Conservation (phyloP, 768 basidiomycete species). For the Phylloporus sp. region DNA sequence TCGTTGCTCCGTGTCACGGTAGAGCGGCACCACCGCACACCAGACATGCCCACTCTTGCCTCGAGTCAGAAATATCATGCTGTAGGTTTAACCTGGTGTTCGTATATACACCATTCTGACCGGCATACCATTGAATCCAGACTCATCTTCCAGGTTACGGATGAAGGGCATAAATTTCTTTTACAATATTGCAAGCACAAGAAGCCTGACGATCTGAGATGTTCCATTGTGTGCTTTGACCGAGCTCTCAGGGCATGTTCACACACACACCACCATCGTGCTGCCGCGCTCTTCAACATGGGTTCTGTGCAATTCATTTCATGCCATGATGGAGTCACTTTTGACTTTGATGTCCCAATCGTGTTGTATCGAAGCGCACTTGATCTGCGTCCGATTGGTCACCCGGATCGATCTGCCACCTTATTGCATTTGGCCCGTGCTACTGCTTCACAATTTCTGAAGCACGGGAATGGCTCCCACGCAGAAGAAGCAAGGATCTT, state of each 20-base stretch:
- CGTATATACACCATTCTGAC: neutral
- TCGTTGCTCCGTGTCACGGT: neutral
- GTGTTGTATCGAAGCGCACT: neutral
- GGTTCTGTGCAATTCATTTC: neutral
- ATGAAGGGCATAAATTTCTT: neutral
- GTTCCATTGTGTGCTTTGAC: neutral
- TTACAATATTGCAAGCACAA: neutral
- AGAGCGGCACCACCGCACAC: neutral
- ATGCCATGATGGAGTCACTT: neutral
- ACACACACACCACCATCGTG: neutral
- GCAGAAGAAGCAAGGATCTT: neutral
- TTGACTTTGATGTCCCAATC: neutral
- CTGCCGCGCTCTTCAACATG: neutral
- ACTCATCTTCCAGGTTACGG: neutral
- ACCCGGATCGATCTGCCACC: neutral
- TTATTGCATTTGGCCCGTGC: neutral
- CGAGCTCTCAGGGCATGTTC: neutral
- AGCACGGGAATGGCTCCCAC: neutral
- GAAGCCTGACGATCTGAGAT: neutral
- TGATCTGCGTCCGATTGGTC: too few species aligned
- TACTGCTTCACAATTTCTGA: neutral
- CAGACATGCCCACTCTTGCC: neutral
- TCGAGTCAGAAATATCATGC: neutral
- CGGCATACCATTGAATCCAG: neutral
- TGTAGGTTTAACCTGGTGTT: neutral